Conservation (phyloP, 805 yeast genomes). For the Ogataea henricii region DNA sequence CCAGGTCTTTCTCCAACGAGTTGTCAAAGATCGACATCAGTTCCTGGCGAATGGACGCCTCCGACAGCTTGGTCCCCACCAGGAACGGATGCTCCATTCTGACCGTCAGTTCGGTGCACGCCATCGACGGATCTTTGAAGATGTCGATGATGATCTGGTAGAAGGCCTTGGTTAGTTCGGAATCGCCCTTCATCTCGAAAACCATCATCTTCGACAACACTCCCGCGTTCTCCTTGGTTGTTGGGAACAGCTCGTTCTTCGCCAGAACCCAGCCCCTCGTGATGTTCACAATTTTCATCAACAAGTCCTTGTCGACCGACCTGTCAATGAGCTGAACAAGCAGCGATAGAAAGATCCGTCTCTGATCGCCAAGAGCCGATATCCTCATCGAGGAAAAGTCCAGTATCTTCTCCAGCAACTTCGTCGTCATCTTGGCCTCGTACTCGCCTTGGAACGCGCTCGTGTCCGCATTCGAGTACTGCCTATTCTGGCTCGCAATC, state of each 20-base stretch:
- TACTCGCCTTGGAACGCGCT: conserved; percentile 45
- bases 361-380: conserved; percentile 86
- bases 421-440: conserved; percentile 81
- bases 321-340: conserved; percentile 90
- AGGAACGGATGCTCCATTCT: conserved; percentile 96
- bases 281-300: conserved; percentile 72
- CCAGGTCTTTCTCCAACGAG: conserved; percentile 75
- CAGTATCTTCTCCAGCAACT: conserved; percentile 71
- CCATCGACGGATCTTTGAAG: conserved; percentile 75
- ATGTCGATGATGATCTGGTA: conserved; percentile 86
- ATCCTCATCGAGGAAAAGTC: conserved; percentile 80
- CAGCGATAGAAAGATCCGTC: conserved; percentile 82
- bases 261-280: conserved; percentile 91
- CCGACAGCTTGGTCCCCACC: conserved; percentile 86
- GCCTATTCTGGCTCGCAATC: conserved; percentile 51
- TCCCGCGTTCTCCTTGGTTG: conserved; percentile 94
- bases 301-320: conserved; percentile 73
- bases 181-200: conserved; percentile 85
- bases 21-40: conserved; percentile 78
- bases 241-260: conserved; percentile 82
- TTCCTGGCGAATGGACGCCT: conserved; percentile 69
- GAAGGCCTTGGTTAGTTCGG: conserved; percentile 72
- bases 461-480: conserved; percentile 26
- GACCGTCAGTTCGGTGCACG: conserved; percentile 85
- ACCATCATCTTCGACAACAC: conserved; percentile 90